Evolutionary conservation across 306 rosid species (phyloP), one percentile per base, ranked within the genome.

Genomic region (Cyamopsis tetragonoloba): DNA sequence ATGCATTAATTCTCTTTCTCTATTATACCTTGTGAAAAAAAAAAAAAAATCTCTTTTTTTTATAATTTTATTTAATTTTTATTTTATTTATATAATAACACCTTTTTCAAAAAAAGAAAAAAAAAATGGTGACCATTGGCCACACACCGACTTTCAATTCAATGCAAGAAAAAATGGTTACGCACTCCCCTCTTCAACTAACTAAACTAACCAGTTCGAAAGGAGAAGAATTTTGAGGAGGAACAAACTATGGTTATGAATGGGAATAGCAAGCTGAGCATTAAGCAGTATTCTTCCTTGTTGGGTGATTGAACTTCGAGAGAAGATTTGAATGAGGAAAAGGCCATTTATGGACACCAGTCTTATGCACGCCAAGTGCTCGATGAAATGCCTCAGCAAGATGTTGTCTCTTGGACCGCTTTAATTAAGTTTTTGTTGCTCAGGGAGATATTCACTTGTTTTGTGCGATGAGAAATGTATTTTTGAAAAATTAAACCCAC

Each of bases 351-450:
- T 4, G 77, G 74, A 15, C 77, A 71, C 28, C 69, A 35, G 43
- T 57, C 2, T 17, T 32, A 41, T 74, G 80, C 67, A 6, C 62
- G 71, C n/a, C 31, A 18, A 14, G 70, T 80, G 74, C 70, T 74
- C 41, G 80, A 62, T 49, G 32, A 48, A 31, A 74, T 70, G 74
- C 54, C 74, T 56, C 71, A 74, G 32, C 65, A 51, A 66, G 80
- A 80, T 74, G 73, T 70, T 31, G 77, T 80, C 27, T 74, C 84
- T 3, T 74, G 80, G 77, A 74, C 80, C 10, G 66, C 82, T 1
- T 20, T 78, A 26, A 72, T 78, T 34, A 78, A 27, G 79, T 79
- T 15, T 43, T 67, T 31, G 75, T 78, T 7, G 74, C 54, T 30
- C 74, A 39, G 56, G 82, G 78, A 15, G 78, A 71, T 41, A 46